Conservation (phyloP, 164 flowering plant species). For the Cinnamomum chago region DNA sequence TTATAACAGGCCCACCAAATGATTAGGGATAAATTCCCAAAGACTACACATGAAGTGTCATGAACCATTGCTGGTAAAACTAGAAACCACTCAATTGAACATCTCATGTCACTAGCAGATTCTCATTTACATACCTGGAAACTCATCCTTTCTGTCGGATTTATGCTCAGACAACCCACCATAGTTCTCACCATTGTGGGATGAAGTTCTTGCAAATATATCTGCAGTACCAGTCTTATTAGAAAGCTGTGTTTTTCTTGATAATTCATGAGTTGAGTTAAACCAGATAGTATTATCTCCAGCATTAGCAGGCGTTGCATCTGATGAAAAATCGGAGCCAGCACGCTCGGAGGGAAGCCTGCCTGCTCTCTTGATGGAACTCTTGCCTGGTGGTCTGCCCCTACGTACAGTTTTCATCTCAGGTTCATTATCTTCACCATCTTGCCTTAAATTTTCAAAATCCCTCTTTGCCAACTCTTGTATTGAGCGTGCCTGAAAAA, state of each 20-base stretch:
- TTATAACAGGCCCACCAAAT: too few relatives aligned
- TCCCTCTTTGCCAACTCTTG: slow-evolving; percentile 84
- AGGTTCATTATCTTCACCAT: slow-evolving; percentile 48
- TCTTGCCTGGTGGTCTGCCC: slow-evolving; percentile 64
- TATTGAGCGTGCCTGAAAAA: slow-evolving; percentile 72
- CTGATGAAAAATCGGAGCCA: slow-evolving; percentile 52
- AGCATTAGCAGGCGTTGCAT: slow-evolving; percentile 51
- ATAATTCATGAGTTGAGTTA: slow-evolving; percentile 24
- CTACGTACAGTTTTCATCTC: slow-evolving; percentile 44
- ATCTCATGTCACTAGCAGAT: too few relatives aligned
- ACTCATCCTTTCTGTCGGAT: slow-evolving; percentile 38
- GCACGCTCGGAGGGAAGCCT: slow-evolving; percentile 39
- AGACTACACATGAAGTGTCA: too few relatives aligned
- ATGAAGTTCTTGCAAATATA: slow-evolving; percentile 23
- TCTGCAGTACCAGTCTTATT: slow-evolving; percentile 33
- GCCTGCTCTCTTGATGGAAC: slow-evolving; percentile 35
- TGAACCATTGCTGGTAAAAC: too few relatives aligned
- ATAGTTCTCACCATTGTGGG: slow-evolving; percentile 27
- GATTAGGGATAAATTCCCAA: too few relatives aligned
- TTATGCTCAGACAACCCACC: slow-evolving; percentile 32
- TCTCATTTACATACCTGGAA: slow-evolving; percentile 32
- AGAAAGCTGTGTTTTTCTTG: slow-evolving; percentile 31
- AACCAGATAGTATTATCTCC: slow-evolving; percentile 34
- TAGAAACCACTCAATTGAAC: too few relatives aligned
- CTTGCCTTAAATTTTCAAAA: slow-evolving; percentile 79